Evolutionary conservation across 305 asterid species (phyloP).

Genomic region (Plantago rigida): DNA sequence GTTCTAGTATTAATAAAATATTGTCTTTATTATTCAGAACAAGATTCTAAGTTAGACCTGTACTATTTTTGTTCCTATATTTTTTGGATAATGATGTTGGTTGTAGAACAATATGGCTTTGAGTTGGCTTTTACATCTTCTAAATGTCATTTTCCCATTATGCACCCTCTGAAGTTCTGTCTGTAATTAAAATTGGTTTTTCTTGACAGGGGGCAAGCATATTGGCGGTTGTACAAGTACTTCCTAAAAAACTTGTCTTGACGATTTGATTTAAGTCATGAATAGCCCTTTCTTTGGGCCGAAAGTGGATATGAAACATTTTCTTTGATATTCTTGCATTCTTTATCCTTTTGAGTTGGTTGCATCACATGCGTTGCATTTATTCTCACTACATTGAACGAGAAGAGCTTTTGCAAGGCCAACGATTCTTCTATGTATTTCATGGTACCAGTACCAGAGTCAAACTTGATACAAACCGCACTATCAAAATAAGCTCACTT

Average conservation of each 20-base stretch:
- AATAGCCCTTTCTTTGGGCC: too few species aligned
- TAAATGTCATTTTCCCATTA: background rate
- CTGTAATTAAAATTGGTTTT: slow-evolving; percentile 18
- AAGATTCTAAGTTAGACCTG: background rate
- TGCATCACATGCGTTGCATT: too few species aligned
- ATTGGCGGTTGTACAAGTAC: slow-evolving; percentile 71
- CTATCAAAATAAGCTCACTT: too few species aligned
- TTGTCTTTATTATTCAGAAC: background rate
- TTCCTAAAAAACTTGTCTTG: slow-evolving; percentile 2
- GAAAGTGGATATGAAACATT: background rate
- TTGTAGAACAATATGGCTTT: background rate
- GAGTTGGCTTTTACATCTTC: background rate
- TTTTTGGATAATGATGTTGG: background rate
- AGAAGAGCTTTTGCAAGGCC: too few species aligned
- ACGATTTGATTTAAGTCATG: background rate
- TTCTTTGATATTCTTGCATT: too few species aligned
- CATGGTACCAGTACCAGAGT: too few species aligned
- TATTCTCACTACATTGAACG: too few species aligned
- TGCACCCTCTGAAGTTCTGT: background rate
- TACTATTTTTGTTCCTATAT: background rate
- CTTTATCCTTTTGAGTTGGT: too few species aligned
- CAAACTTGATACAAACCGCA: too few species aligned
- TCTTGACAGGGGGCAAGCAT: slow-evolving; percentile 56
- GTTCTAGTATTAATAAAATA: background rate
- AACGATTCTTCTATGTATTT: too few species aligned